A percentile compares a stretch with the other conserved stretches of the same genome.
Conservation (phyloP, 2,329 filamentous ascomycete species). For the Ophiocordyceps camponoti-rufipedis region DNA sequence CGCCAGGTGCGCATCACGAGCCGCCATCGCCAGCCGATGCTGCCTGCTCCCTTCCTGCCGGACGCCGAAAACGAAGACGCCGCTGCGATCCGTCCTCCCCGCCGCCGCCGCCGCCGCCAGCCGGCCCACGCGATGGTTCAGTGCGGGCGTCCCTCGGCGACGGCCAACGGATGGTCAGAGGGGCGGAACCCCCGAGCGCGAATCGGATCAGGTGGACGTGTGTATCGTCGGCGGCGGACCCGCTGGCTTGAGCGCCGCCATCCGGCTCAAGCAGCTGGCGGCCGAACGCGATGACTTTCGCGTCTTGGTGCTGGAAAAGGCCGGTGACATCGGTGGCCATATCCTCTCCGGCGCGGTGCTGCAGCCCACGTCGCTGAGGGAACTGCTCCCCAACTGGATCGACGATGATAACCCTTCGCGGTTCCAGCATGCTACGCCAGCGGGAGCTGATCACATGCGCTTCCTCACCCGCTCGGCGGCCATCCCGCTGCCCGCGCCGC, state of each 20-base stretch:
- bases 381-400: constrained; percentile 88
- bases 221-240: constrained; percentile 96
- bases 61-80: background rate
- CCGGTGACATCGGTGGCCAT: constrained; percentile 84
- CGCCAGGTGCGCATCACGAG: constrained; percentile 20
- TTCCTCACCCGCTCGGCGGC: constrained; percentile 72
- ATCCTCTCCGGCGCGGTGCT: constrained; percentile 93
- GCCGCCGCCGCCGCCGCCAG: background rate
- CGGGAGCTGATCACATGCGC: constrained; percentile 72
- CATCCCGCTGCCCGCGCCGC: constrained; percentile 70
- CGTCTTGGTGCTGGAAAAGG: constrained; percentile 84
- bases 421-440: constrained; percentile 76
- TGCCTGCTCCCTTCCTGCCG: constrained; percentile 6
- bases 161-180: constrained; percentile 13
- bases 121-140: background rate
- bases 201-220: constrained; percentile 87
- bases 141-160: constrained; percentile 18
- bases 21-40: constrained; percentile 11
- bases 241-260: constrained; percentile 80
- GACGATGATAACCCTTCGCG: constrained; percentile 72
- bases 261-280: constrained; percentile 85
- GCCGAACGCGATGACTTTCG: constrained; percentile 94
- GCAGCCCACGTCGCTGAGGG: constrained; percentile 71
- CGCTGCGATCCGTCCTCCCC: too few relatives aligned
- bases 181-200: constrained; percentile 53